Evolutionary conservation across 2,329 filamentous ascomycete genomes (phyloP).

Genomic region (Sporothrix pseudoabietina): DNA sequence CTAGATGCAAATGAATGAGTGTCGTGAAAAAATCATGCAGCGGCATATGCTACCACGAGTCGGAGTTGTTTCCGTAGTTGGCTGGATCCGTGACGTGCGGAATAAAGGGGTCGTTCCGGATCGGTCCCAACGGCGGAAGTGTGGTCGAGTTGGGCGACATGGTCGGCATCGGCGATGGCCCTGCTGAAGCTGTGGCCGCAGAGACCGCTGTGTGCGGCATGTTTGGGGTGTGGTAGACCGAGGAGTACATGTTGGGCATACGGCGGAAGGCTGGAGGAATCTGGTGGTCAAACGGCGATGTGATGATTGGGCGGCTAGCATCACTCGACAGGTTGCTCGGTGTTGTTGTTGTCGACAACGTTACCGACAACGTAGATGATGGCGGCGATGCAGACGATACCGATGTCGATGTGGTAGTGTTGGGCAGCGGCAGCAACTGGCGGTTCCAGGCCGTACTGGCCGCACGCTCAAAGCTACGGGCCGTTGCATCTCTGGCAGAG

Average conservation of each 20-base stretch:
- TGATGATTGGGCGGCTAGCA: neutral
- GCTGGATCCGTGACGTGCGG: neutral
- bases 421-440: neutral
- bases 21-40: neutral
- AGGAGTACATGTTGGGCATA: too few relatives aligned
- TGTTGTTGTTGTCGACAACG: neutral
- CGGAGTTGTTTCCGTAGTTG: neutral
- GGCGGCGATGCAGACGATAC: too few relatives aligned
- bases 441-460: neutral
- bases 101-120: neutral
- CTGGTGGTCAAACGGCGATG: slow-evolving; percentile 14
- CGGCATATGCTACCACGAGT: neutral
- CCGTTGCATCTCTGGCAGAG: too few relatives aligned
- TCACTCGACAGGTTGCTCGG: neutral
- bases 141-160: neutral
- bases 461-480: neutral
- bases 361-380: neutral
- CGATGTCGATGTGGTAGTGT: neutral
- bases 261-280: neutral
- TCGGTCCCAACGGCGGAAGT: neutral
- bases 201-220: neutral
- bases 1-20: neutral
- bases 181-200: neutral
- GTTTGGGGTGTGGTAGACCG: too few relatives aligned
- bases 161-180: too few relatives aligned